Conservation (phyloP, 208 protist genomes). For the Acanthamoeba royreba region DNA sequence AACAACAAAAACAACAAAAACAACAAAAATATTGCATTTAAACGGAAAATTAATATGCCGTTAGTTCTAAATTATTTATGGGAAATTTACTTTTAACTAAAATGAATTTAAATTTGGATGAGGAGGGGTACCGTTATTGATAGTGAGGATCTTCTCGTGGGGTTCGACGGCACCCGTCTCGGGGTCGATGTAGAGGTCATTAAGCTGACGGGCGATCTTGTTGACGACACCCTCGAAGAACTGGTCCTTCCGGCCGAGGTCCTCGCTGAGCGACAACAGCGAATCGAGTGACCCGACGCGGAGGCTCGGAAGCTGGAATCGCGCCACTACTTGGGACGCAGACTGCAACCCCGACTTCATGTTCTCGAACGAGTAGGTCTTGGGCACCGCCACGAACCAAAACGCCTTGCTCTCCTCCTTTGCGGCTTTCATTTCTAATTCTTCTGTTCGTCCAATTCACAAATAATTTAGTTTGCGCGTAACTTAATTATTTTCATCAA, state of each 20-base stretch:
- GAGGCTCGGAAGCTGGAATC: constrained; percentile 38
- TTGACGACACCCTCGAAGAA: constrained; percentile 55
- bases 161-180: constrained; percentile 33
- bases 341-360: neutral
- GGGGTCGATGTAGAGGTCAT: constrained; percentile 48
- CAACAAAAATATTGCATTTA: neutral
- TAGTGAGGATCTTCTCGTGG: constrained; percentile 40
- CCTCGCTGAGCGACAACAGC: constrained; percentile 66
- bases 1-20: neutral
- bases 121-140: neutral
- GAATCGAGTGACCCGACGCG: constrained; percentile 71
- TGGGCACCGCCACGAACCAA: neutral
- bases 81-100: neutral
- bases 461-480: no score
- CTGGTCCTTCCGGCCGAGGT: constrained; percentile 58
- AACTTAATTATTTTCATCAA: no score
- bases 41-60: neutral
- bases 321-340: neutral
- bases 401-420: neutral
- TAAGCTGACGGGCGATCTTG: constrained; percentile 62
- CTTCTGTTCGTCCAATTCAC: no score
- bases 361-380: neutral
- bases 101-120: neutral
- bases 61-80: no score
- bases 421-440: neutral